phyloP scores from a whole-genome alignment of 495 filamentous ascomycete genomes.

The Xylaria acuta region DNA sequence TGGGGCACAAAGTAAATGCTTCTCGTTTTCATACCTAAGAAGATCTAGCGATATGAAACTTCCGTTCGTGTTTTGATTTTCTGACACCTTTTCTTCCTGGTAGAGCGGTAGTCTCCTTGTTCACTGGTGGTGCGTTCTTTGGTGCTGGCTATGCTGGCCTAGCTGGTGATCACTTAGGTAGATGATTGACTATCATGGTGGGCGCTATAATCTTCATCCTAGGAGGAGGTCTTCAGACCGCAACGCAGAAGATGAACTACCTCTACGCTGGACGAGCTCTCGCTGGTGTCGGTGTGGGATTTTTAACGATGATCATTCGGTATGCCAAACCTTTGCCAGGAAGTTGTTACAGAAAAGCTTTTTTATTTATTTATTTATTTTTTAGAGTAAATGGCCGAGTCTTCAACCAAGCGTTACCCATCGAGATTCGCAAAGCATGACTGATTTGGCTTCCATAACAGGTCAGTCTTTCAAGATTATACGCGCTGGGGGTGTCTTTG shows the following conservation, averaged over 20 bases:
- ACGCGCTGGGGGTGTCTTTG: no score
- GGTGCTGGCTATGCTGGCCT: constrained; percentile 60
- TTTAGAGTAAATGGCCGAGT: background rate
- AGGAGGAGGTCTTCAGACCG: constrained; percentile 50
- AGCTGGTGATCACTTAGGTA: constrained; percentile 50
- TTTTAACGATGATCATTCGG: constrained; percentile 58
- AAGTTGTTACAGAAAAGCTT: background rate
- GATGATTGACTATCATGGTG: constrained; percentile 51
- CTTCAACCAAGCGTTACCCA: background rate
- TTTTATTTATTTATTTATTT: no score
- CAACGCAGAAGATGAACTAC: constrained; percentile 41
- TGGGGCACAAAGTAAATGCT: constrained; percentile 57
- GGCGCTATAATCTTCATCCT: constrained; percentile 49
- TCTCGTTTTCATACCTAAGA: background rate
- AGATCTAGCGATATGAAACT: background rate
- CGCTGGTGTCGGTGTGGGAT: constrained; percentile 54
- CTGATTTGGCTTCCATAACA: constrained; percentile 43
- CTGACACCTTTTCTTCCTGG: constrained; percentile 40
- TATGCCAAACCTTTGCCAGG: constrained; percentile 9
- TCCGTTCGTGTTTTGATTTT: background rate
- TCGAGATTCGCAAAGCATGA: background rate
- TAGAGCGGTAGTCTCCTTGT: constrained; percentile 71
- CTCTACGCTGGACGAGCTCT: constrained; percentile 49
- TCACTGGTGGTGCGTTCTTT: constrained; percentile 68
- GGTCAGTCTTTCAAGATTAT: constrained; percentile 43